Evolutionary conservation across 805 yeast species (phyloP), one percentile per base, ranked within the genome.

Genomic region (Torulaspora franciscae): DNA sequence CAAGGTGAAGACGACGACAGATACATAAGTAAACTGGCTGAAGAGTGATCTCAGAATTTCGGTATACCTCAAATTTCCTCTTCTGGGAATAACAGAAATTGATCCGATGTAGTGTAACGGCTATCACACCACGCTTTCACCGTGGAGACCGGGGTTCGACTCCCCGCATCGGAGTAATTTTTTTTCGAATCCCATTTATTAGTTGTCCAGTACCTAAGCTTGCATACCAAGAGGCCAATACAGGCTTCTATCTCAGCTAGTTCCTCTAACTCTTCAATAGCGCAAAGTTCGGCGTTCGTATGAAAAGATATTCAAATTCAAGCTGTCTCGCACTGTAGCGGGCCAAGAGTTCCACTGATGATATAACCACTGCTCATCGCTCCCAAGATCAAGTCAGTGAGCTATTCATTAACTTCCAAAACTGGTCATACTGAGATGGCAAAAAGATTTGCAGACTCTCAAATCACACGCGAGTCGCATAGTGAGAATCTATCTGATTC

Each of bases 391-490:
- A 19, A 5, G 22, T 19, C 22, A 5, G 22, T 19, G 22, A 19
- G 22, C 22, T 19, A 19, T 19, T 19, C 22, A 4, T 19, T 19
- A 19, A 19, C 22, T 19, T 19, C 22, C 22, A 19, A 19, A 19
- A 19, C 22, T 19, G 22, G 22, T 19, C 22, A 19, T 3, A 19
- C 22, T 19, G 22, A 39, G 19, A 80, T 79, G 85, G 73, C 82
- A 2, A 87, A 87, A 63, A 75, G 96, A 66, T 67, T 73, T 44
- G 88, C 89, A 15, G 76, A 71, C 41, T 64, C 70, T 15, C 95
- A 87, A 63, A 68, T 86, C 39, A 75, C 80, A 13, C 74, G 75
- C 51, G 87, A 81, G 45, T 68, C 64, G 24, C 57, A 58, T 3
- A 59, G 55, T 24, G 60, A 56, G 9, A 52, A 54, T 28, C 65